A percentile compares a stretch with the other conserved stretches of the same genome.
Evolutionary conservation across 768 basidiomycete genomes (phyloP).

Genomic region (Termitomyces sp.): DNA sequence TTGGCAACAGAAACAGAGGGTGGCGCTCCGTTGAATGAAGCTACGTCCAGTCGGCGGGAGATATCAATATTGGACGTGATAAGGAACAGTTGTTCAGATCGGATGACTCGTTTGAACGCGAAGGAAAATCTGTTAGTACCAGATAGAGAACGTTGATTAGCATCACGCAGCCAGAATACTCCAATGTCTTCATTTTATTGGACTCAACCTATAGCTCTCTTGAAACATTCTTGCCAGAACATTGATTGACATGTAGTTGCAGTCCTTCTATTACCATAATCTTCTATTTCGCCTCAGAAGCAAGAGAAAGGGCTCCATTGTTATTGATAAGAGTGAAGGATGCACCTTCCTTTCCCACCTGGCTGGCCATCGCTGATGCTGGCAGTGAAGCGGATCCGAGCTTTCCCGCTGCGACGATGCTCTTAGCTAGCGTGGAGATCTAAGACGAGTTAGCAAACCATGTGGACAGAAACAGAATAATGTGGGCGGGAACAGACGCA

Average conservation of each 20-base stretch:
- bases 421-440: slow-evolving; percentile 50
- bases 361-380: slow-evolving; percentile 35
- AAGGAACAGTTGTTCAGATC: neutral
- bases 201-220: neutral
- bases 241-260: neutral
- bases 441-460: slow-evolving; percentile 18
- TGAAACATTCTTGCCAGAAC: neutral
- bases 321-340: slow-evolving; percentile 58
- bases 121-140: neutral
- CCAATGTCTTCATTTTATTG: neutral
- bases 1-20: no score
- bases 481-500: slow-evolving; percentile 17
- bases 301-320: slow-evolving; percentile 38
- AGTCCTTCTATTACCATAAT: neutral
- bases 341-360: slow-evolving; percentile 31
- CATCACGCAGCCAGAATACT: neutral
- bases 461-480: neutral
- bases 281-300: slow-evolving; percentile 16
- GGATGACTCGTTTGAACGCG: neutral
- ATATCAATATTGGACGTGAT: neutral
- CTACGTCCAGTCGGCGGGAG: neutral
- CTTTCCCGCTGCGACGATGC: slow-evolving; percentile 49
- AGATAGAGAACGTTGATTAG: neutral
- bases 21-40: neutral
- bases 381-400: slow-evolving; percentile 51